Evolutionary conservation across 2,329 filamentous ascomycete genomes (phyloP).

Genomic region (Cladophialophora immunda): DNA sequence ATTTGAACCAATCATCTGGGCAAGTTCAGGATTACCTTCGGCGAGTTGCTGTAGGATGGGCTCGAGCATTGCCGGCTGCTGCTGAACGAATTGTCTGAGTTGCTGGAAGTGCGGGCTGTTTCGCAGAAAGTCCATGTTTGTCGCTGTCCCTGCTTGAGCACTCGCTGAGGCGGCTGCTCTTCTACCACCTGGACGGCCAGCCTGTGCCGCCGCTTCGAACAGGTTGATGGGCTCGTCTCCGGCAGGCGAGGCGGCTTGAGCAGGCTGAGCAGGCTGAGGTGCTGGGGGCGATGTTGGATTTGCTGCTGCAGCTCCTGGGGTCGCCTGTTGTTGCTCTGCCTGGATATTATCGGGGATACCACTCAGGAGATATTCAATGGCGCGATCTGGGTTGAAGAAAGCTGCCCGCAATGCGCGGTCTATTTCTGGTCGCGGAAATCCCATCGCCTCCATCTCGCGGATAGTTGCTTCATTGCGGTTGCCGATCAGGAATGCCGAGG

Average conservation of each 20-base stretch:
- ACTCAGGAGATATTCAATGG: conserved; percentile 92
- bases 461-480: conserved; percentile 82
- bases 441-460: conserved; percentile 96
- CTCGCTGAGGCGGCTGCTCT: conserved; percentile 50
- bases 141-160: conserved; percentile 53
- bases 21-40: conserved; percentile 92
- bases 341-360: conserved; percentile 88
- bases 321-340: conserved; percentile 70
- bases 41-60: conserved; percentile 96
- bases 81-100: conserved; percentile 93
- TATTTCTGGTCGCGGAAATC: conserved; percentile 86
- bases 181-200: conserved; percentile 49
- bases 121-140: conserved; percentile 89
- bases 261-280: conserved; percentile 48
- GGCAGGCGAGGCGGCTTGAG: conserved; percentile 48
- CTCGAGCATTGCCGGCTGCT: conserved; percentile 98
- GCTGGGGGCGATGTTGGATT: conserved; percentile 48
- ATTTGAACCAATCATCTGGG: conserved; percentile 88
- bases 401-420: conserved; percentile 95
- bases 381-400: conserved; percentile 95
- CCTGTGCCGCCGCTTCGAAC: conserved; percentile 90
- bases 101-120: conserved; percentile 98
- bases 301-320: conserved; percentile 43
- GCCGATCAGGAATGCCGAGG: conserved; percentile 86
- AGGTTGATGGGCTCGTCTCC: conserved; percentile 79